These are phyloP conservation scores for Themeda triandra DNA, from an alignment of 176 grass and related monocot genomes.

Conservation along the genomic window DNA sequence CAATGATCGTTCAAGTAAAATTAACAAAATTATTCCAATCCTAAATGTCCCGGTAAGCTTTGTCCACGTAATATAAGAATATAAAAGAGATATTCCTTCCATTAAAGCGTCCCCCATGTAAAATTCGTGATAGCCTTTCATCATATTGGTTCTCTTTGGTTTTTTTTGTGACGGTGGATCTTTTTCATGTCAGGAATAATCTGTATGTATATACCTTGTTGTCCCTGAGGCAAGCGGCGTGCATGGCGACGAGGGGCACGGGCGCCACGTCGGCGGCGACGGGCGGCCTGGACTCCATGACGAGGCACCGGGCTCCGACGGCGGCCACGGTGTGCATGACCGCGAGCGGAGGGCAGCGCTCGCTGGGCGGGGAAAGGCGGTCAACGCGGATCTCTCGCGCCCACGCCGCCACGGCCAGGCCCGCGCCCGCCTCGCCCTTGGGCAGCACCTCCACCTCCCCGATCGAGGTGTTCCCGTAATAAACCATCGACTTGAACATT, in stretches of 20 bases:
- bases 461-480: conserved; percentile 64
- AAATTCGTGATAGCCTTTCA: conserved; percentile 35
- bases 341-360: conserved; percentile 87
- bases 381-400: conserved; percentile 84
- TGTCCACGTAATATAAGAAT: conserved; percentile 16
- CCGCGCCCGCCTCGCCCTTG: conserved; percentile 57
- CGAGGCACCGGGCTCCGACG: conserved; percentile 65
- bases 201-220: conserved; percentile 92
- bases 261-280: conserved; percentile 50
- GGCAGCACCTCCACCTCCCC: conserved; percentile 90
- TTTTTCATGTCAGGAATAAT: conserved; percentile 61
- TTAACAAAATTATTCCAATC: conserved; percentile 17
- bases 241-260: conserved; percentile 64
- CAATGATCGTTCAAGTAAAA: conserved; percentile 33
- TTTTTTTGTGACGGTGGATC: not conserved
- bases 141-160: conserved; percentile 5
- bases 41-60: conserved; percentile 32
- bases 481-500: conserved; percentile 97
- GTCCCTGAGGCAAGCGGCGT: conserved; percentile 83
- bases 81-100: conserved; percentile 17
- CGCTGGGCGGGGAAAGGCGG: conserved; percentile 76
- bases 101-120: conserved; percentile 29
- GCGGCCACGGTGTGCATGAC: conserved; percentile 79
- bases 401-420: conserved; percentile 39
- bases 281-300: conserved; percentile 77